Conservation (phyloP, 495 filamentous ascomycete genomes). For the Bathelium albidoporum region DNA sequence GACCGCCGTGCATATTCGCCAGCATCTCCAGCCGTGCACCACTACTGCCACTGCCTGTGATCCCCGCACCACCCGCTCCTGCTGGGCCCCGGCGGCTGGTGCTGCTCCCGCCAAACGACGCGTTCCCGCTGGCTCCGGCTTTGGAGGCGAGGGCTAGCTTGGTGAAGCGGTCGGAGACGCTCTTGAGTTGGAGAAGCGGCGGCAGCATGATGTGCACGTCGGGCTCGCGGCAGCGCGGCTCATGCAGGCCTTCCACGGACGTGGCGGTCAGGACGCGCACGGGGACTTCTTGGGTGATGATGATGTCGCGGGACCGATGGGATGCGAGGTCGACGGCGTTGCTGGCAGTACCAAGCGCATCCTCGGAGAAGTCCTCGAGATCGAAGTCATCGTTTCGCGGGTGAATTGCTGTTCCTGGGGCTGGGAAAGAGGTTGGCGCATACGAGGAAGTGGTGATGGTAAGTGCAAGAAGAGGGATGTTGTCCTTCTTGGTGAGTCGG, state of each 20-base stretch:
- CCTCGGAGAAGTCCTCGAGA: neutral
- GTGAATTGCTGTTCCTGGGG: constrained; percentile 3
- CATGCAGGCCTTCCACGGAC: constrained; percentile 74
- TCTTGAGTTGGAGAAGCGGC: constrained; percentile 70
- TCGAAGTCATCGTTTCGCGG: constrained; percentile 9
- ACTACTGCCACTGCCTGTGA: constrained; percentile 15
- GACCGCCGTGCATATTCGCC: constrained; percentile 84
- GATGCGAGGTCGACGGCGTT: constrained; percentile 33
- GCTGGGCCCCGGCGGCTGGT: constrained; percentile 19
- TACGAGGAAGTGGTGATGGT: constrained; percentile 64
- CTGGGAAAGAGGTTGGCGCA: constrained; percentile 17
- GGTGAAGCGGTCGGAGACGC: constrained; percentile 87
- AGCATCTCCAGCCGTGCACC: constrained; percentile 64
- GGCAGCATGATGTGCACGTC: constrained; percentile 91
- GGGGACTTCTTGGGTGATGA: constrained; percentile 95
- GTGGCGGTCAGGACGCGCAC: constrained; percentile 72
- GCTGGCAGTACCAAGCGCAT: neutral
- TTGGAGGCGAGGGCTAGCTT: constrained; percentile 50
- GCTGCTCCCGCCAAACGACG: neutral
- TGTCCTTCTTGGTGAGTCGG: constrained; percentile 85
- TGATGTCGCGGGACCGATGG: constrained; percentile 60
- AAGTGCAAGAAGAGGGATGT: constrained; percentile 69
- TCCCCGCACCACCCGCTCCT: constrained; percentile 7
- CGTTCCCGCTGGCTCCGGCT: neutral
- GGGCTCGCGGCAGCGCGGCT: constrained; percentile 80